These are phyloP conservation scores for Lachnellula cervina DNA, from an alignment of 2,329 filamentous ascomycete species.

Conservation along the genomic window DNA sequence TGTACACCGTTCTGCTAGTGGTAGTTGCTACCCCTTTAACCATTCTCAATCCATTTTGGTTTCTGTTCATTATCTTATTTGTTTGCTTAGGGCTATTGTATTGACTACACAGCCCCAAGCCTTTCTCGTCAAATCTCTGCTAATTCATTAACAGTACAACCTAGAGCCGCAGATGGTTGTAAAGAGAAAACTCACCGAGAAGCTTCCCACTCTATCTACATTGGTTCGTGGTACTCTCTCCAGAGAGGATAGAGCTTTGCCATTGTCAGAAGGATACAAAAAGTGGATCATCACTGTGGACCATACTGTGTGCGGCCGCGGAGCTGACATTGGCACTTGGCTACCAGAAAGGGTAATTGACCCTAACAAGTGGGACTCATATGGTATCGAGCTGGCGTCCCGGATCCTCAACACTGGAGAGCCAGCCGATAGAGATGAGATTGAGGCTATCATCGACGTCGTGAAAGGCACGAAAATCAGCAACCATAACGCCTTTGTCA, in stretches of 20 bases:
- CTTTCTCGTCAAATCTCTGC: too few relatives aligned
- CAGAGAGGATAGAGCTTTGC: background rate
- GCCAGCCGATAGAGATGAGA: slow-evolving; percentile 1
- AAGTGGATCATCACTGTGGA: slow-evolving; percentile 20
- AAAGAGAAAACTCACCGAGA: slow-evolving; percentile 1
- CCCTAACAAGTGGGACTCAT: slow-evolving; percentile 21
- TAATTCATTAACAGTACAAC: slow-evolving; percentile 2
- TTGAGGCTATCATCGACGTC: slow-evolving; percentile 11
- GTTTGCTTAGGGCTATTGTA: too few relatives aligned
- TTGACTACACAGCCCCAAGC: too few relatives aligned
- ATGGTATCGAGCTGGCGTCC: slow-evolving; percentile 22
- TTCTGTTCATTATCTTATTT: too few relatives aligned
- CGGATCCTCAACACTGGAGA: slow-evolving; percentile 12
- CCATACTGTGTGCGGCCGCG: slow-evolving; percentile 20
- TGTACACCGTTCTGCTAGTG: too few relatives aligned
- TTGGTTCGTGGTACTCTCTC: slow-evolving; percentile 1
- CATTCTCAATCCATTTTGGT: background rate
- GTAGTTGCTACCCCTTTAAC: too few relatives aligned
- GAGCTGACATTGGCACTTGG: slow-evolving; percentile 17
- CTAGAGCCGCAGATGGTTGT: slow-evolving; percentile 17
- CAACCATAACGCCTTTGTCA: slow-evolving; percentile 19
- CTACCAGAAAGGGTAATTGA: slow-evolving; percentile 11
- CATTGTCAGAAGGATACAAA: slow-evolving; percentile 7
- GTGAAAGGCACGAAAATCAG: slow-evolving; percentile 5
- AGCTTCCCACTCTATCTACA: slow-evolving; percentile 1